Evolutionary conservation across 75 land plant species (phyloP).

Genomic region (Ceratopteris richardii): DNA sequence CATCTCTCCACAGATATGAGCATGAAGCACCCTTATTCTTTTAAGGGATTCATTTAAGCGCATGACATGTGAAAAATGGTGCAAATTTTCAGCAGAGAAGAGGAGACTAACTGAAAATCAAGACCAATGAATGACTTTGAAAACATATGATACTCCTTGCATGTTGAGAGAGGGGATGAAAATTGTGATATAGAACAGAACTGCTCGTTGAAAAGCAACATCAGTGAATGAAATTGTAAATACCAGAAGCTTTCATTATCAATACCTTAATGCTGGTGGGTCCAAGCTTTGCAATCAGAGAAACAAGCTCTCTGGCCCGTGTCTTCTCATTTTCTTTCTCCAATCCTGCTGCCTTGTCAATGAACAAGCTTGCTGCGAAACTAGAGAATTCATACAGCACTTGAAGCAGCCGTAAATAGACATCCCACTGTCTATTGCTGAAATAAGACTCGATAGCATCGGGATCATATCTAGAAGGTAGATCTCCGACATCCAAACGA

Average conservation of each 20-base stretch:
- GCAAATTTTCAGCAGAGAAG: no score
- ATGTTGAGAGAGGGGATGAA: no score
- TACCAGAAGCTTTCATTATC: not conserved
- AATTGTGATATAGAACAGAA: no score
- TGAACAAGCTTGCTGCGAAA: conserved; percentile 13
- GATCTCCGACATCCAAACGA: conserved; percentile 16
- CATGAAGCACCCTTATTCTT: no score
- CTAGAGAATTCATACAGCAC: conserved; percentile 17
- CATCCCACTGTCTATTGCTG: conserved; percentile 11
- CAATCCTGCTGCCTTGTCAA: conserved; percentile 17
- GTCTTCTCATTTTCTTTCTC: conserved; percentile 17
- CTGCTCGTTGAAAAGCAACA: no score
- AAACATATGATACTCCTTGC: no score
- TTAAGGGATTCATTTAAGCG: no score
- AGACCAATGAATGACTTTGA: no score
- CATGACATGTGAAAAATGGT: no score
- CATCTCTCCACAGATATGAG: no score
- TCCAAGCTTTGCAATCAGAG: conserved; percentile 28
- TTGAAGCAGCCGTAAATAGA: conserved; percentile 9
- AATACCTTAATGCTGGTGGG: conserved; percentile 35
- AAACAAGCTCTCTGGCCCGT: conserved; percentile 23
- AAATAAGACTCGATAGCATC: conserved; percentile 28
- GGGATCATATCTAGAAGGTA: conserved; percentile 27
- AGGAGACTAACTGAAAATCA: no score
- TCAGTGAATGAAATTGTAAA: not conserved